These are phyloP conservation scores for Ballota nigra DNA, from an alignment of 257 asterid species.

Conservation along the genomic window DNA sequence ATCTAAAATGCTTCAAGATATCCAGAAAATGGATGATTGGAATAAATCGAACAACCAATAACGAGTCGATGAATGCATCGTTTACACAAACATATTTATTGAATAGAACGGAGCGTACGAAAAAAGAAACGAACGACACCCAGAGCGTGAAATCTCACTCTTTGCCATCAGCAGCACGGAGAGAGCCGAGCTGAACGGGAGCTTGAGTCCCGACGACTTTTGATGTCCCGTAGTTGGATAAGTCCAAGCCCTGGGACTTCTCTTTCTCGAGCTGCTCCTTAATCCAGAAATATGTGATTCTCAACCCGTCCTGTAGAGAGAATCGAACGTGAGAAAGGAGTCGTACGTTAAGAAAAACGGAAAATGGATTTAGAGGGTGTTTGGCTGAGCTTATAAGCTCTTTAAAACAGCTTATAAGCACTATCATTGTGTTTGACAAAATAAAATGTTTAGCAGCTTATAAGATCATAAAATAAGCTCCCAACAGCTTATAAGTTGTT, in stretches of 20 bases:
- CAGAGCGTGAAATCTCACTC: constrained; percentile 34
- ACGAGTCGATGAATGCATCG: not conserved
- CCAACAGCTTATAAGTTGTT: no score
- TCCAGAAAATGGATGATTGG: not conserved
- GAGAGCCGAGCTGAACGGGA: constrained; percentile 75
- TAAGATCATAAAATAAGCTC: no score
- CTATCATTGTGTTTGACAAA: no score
- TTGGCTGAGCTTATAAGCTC: no score
- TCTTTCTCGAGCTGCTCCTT: constrained; percentile 89
- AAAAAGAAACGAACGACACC: not conserved
- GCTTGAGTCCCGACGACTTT: constrained; percentile 84
- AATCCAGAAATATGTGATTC: constrained; percentile 90
- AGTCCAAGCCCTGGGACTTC: constrained; percentile 52
- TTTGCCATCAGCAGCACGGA: constrained; percentile 81
- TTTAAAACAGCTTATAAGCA: no score
- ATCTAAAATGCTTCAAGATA: not conserved
- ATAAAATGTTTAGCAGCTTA: no score
- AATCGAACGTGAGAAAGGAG: not conserved
- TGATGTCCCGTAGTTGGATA: constrained; percentile 58
- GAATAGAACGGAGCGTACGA: not conserved
- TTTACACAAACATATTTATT: constrained; percentile 5
- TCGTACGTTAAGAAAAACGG: not conserved
- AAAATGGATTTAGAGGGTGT: not conserved
- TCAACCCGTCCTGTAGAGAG: constrained; percentile 69
- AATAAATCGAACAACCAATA: not conserved